Evolutionary conservation across 805 yeast genomes (phyloP).

Genomic region (Monosporozyma siamensis): DNA sequence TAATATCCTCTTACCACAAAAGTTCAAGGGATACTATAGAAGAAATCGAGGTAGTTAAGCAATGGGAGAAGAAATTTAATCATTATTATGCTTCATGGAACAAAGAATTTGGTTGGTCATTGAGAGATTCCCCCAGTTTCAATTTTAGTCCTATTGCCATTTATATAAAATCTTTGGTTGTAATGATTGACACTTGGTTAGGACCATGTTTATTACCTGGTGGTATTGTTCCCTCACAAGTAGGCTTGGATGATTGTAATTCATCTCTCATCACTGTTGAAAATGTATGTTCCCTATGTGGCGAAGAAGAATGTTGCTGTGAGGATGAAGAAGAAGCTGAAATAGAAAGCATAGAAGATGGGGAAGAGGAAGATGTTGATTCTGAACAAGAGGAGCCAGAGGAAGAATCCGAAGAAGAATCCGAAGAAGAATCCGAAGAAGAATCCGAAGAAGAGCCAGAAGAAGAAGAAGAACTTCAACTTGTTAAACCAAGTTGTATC

Average conservation of each 20-base stretch:
- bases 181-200: background rate
- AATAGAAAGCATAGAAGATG: background rate
- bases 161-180: background rate
- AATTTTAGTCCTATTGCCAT: background rate
- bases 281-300: conserved; percentile 4
- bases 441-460: conserved; percentile 13
- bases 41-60: background rate
- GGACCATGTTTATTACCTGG: conserved; percentile 1
- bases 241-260: background rate
- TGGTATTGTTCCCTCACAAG: background rate
- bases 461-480: conserved; percentile 11
- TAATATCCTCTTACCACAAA: background rate
- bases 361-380: conserved; percentile 9
- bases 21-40: background rate
- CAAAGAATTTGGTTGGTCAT: background rate
- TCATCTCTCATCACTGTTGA: background rate
- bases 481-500: conserved; percentile 16
- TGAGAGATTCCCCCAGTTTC: background rate
- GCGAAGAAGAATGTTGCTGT: background rate
- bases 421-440: conserved; percentile 10
- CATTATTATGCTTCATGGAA: background rate
- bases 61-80: background rate
- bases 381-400: conserved; percentile 3
- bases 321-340: conserved; percentile 11
- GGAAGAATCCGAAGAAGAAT: conserved; percentile 17